These are phyloP conservation scores for Candida nonsorbophila DNA, from an alignment of 805 yeast genomes.

Conservation along the genomic window DNA sequence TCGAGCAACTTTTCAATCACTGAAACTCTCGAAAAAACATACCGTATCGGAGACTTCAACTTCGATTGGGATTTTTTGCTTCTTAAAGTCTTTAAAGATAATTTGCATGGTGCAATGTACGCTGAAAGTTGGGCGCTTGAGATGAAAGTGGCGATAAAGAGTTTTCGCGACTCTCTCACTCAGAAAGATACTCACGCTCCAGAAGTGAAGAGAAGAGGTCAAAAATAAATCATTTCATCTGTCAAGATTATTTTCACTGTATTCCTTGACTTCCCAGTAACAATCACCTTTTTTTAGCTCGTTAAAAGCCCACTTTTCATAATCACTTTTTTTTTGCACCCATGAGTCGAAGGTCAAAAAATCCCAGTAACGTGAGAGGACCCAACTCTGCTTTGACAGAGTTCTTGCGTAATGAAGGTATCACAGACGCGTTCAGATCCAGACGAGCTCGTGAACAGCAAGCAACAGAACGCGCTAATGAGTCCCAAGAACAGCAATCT, in stretches of 20 bases:
- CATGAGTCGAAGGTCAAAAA: no score
- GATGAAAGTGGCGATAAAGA: constrained; percentile 1
- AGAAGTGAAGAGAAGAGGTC: no score
- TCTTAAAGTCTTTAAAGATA: constrained; percentile 86
- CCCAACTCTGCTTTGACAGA: constrained; percentile 89
- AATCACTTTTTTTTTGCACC: no score
- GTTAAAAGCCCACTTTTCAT: no score
- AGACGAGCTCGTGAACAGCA: constrained; percentile 12
- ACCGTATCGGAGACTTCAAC: constrained; percentile 67
- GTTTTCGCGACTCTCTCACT: no score
- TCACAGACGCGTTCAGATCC: constrained; percentile 70
- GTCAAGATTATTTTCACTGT: no score
- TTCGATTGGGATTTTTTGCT: constrained; percentile 78
- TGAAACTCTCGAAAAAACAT: no score
- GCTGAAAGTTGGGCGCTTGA: no score
- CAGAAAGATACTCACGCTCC: no score
- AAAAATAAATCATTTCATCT: no score
- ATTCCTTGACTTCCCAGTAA: no score
- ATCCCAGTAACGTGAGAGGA: constrained; percentile 42
- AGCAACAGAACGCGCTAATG: constrained; percentile 1
- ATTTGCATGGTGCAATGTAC: constrained; percentile 72
- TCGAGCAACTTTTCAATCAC: constrained; percentile 4
- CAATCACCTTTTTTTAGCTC: no score
- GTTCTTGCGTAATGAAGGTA: constrained; percentile 84
- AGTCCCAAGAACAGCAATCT: not conserved